Base-by-base conservation (phyloP, 2,329 filamentous ascomycete genomes). In the Xylaria sp. region DNA sequence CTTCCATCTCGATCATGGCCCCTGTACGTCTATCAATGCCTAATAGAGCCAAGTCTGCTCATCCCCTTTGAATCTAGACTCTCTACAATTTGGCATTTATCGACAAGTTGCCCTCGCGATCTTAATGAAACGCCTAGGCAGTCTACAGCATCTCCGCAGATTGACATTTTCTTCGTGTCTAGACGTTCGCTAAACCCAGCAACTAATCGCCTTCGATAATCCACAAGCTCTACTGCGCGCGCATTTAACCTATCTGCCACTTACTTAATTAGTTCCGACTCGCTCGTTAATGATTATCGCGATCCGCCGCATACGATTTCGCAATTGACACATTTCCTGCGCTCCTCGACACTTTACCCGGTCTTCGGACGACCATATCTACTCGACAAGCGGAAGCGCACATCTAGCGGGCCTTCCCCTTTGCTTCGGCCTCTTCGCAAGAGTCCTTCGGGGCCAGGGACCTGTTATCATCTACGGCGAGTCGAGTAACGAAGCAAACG, bases 11-110 rank as follows among this genome's bases (percentile, higher is more conserved):
- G 56, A 60, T 53, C 56, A 53, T 48, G 30, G 58, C 32, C 42
- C 30, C 51, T 53, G 39, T 34, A 21, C 24, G 61, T 58, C 53
- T 54, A 67, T 67, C 56, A 63, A 42, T 68, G 60, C 64, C 64
- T 64, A 60, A 56, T 64, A 24, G 12, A 64, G 68, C 54, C 14
- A 68, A 60, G 64, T 12, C 55, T 3, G 27, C 53, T 58, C 58
- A 61, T 45, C 42, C 53, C 61, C 65, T 56, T 54, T 57, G 45
- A 63, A 53, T 69, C 63, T 69, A 66, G 63, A 62, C 53, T 63
- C 32, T 48, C 50, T 59, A 21, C 45, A 56, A 47, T 58, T 47
- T 64, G 50, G 59, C 27, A 19, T 59, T 45, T 30, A 58, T 39
- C 62, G 47, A 54, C 47, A 63, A 51, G 58, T 66, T 58, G 53